Evolutionary conservation across 2,329 filamentous ascomycete species (phyloP).

Genomic region (Epicoccum sorghinum): DNA sequence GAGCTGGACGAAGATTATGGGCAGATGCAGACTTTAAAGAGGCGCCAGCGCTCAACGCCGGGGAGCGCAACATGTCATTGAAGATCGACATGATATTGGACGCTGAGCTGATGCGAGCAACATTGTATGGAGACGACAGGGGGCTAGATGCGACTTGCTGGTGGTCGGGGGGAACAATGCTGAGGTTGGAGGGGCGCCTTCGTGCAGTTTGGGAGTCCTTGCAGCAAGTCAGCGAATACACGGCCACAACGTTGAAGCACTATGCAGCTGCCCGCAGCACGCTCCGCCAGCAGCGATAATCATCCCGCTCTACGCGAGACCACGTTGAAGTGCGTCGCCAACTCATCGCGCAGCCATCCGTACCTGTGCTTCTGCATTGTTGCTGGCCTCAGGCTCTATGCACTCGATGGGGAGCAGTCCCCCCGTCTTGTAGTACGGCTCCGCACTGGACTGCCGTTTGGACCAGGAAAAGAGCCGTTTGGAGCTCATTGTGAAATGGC

Average conservation of each 20-base stretch:
- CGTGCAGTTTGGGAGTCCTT: slow-evolving; percentile 31
- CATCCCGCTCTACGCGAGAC: slow-evolving; percentile 34
- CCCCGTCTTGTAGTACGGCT: slow-evolving; percentile 45
- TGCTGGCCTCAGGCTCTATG: slow-evolving; percentile 12
- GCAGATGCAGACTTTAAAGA: slow-evolving; percentile 35
- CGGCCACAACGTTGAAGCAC: slow-evolving; percentile 37
- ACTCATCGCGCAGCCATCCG: slow-evolving; percentile 30
- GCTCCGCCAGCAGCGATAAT: slow-evolving; percentile 26
- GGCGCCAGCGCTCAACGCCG: slow-evolving; percentile 40
- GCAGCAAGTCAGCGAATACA: slow-evolving; percentile 41
- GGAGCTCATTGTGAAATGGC: slow-evolving; percentile 39
- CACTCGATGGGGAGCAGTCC: slow-evolving; percentile 43
- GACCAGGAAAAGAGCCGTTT: slow-evolving; percentile 55
- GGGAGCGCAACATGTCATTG: slow-evolving; percentile 52
- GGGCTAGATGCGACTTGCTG: slow-evolving; percentile 31
- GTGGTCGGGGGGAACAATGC: slow-evolving; percentile 33
- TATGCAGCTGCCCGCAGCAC: slow-evolving; percentile 28
- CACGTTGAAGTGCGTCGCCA: slow-evolving; percentile 43
- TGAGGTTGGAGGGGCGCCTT: slow-evolving; percentile 40
- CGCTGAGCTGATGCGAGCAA: slow-evolving; percentile 34
- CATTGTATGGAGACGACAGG: slow-evolving; percentile 37
- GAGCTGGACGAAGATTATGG: slow-evolving; percentile 45
- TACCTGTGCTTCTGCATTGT: slow-evolving; percentile 38
- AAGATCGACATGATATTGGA: slow-evolving; percentile 49
- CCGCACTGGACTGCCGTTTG: slow-evolving; percentile 46